Evolutionary conservation across 148 eudicot genomes (phyloP).

Genomic region (Fagopyrum esculentum): DNA sequence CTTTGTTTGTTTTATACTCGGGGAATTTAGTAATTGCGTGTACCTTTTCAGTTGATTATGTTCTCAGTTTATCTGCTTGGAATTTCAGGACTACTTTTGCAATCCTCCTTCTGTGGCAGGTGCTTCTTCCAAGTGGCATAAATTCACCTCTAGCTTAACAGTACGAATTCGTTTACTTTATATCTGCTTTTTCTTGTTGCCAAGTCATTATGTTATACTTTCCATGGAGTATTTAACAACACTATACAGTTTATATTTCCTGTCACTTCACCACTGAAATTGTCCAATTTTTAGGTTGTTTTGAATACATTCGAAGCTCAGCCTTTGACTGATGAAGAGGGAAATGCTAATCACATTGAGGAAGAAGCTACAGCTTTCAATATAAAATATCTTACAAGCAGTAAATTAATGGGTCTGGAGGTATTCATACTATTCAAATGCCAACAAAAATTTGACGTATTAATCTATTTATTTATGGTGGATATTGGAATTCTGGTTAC

Average conservation of each 20-base stretch:
- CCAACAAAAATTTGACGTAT: slow-evolving; percentile 1
- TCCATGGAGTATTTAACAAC: neutral
- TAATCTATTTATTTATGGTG: slow-evolving; percentile 6
- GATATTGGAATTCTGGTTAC: slow-evolving; percentile 7
- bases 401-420: slow-evolving; percentile 98
- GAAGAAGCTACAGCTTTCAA: slow-evolving; percentile 86
- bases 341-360: slow-evolving; percentile 77
- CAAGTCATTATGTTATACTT: neutral
- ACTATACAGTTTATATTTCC: slow-evolving; percentile 8
- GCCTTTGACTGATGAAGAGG: slow-evolving; percentile 96
- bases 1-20: neutral
- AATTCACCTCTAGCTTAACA: slow-evolving; percentile 74
- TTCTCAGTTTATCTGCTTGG: slow-evolving; percentile 11
- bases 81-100: slow-evolving; percentile 71
- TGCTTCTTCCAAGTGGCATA: slow-evolving; percentile 73
- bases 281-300: slow-evolving; percentile 48
- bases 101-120: slow-evolving; percentile 66
- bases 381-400: slow-evolving; percentile 96
- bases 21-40: neutral
- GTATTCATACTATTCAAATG: slow-evolving; percentile 28
- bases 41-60: neutral
- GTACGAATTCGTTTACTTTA: slow-evolving; percentile 27
- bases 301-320: slow-evolving; percentile 92
- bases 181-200: neutral
- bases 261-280: neutral